Evolutionary conservation across 352 stramenopile species (phyloP).

Genomic region (Thraustochytrium sp.): DNA sequence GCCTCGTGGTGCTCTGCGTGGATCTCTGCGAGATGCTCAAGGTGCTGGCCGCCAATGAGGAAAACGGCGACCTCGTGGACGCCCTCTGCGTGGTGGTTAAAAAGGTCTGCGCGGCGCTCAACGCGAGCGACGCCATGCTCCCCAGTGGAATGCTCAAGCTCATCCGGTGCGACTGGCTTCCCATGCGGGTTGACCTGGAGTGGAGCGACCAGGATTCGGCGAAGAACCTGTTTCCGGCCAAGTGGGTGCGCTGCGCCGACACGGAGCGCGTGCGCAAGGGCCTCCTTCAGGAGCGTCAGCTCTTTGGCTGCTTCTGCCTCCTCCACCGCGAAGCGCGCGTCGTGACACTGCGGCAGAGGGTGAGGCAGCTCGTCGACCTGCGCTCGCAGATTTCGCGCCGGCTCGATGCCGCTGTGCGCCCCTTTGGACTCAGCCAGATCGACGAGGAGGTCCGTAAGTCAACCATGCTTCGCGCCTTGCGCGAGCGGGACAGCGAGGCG

Average conservation of each 20-base stretch:
- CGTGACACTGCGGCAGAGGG: neutral
- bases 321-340: slow-evolving; percentile 12
- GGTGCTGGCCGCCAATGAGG: neutral
- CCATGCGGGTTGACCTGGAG: neutral
- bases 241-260: neutral
- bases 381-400: neutral
- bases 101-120: slow-evolving; percentile 26
- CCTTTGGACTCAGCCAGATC: neutral
- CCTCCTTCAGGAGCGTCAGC: neutral
- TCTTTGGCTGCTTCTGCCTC: neutral
- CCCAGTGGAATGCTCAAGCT: neutral
- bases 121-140: neutral
- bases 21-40: neutral
- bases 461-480: neutral
- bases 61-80: neutral
- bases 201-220: neutral
- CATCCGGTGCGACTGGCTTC: slow-evolving; percentile 20
- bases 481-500: neutral
- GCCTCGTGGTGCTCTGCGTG: neutral
- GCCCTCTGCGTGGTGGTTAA: neutral
- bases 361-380: neutral
- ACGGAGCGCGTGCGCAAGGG: neutral
- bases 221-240: neutral
- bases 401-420: neutral
- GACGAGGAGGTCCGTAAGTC: slow-evolving; percentile 16